Evolutionary conservation across 768 basidiomycete species (phyloP), one percentile per base, ranked within the genome.

Genomic region (Mycena filopes): DNA sequence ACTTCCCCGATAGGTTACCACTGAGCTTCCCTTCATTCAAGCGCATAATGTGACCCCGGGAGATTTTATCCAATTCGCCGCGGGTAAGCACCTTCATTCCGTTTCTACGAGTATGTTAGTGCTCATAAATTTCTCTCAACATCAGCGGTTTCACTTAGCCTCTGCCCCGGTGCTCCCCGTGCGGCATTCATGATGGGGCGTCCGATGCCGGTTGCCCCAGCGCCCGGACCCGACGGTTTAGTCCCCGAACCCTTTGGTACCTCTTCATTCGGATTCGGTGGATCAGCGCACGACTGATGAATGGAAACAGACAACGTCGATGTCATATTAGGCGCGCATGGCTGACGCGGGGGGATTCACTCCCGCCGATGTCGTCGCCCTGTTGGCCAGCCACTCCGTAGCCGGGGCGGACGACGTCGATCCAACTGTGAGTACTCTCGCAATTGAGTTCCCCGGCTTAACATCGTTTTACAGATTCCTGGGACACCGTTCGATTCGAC

Each of bases 51-150:
- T 77, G 28, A 70, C 72, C 4, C 55, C 69, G 9, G 77, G 76
- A 26, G 77, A 78, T 66, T 74, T 78, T 40, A 74, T 76, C 47
- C 75, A 76, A 33, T 73, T 77, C 43, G 75, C 75, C 28, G 74
- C 70, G 41, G 53, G 53, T 54, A 42, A 41, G 12, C 41, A 7
- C 38, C 16, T 41, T 40, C 2, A 54, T 38, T 50, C n/a, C n/a
- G n/a, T 11, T 25, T 40, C 15, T 25, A 12, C 21, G 23, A 18
- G 38, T 2, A 38, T 50, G 13, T 56, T 26, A 21, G 4, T n/a
- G 48, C 23, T n/a, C n/a, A n/a, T 26, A 41, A 29, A 42, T 55
- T 53, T 25, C 21, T 23, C 13, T 2, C 33, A 26, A 46, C 28
- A 38, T 60, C 38, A 70, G 75, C 74, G 18, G 74, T 77, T 29